phyloP scores from a whole-genome alignment of 2,329 filamentous ascomycete species.

The Pseudophaeomoniella oleicola region DNA sequence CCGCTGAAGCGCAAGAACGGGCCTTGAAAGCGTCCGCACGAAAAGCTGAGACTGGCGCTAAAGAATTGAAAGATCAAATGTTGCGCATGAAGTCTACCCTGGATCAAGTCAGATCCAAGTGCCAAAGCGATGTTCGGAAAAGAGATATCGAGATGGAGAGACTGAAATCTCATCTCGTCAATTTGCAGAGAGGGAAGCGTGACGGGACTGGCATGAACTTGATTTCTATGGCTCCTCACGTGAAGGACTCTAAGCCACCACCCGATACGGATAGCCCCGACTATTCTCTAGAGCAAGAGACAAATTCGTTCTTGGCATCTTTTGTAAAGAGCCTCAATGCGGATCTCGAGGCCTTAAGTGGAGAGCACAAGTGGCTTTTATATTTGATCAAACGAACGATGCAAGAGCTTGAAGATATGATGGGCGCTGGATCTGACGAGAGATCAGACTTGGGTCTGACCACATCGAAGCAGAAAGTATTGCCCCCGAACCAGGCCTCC shows the following conservation, averaged over 20 bases:
- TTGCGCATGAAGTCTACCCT: conserved; percentile 64
- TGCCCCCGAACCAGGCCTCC: not conserved
- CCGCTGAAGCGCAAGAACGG: conserved; percentile 56
- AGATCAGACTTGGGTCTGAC: not conserved
- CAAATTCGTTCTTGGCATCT: conserved; percentile 74
- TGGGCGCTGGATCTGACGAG: not conserved
- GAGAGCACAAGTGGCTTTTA: not conserved
- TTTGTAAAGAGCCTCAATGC: conserved; percentile 27
- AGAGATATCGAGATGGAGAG: conserved; percentile 79
- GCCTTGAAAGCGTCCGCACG: conserved; percentile 55
- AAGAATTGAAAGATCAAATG: conserved; percentile 72
- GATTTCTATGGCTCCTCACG: conserved; percentile 28
- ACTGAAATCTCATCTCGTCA: conserved; percentile 72
- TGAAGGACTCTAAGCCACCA: conserved; percentile 13
- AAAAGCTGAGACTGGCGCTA: conserved; percentile 57
- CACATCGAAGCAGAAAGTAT: not conserved
- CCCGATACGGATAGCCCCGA: conserved; percentile 31
- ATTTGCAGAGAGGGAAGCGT: conserved; percentile 45
- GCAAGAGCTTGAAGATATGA: not conserved
- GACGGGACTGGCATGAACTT: conserved; percentile 36
- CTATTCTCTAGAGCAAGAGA: conserved; percentile 69
- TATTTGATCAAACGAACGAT: not conserved
- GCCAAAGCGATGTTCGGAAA: conserved; percentile 80
- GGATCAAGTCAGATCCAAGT: conserved; percentile 70
- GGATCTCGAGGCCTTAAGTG: not conserved